Base-by-base conservation (phyloP, 306 rosid genomes). In the Medicago lupulina region DNA sequence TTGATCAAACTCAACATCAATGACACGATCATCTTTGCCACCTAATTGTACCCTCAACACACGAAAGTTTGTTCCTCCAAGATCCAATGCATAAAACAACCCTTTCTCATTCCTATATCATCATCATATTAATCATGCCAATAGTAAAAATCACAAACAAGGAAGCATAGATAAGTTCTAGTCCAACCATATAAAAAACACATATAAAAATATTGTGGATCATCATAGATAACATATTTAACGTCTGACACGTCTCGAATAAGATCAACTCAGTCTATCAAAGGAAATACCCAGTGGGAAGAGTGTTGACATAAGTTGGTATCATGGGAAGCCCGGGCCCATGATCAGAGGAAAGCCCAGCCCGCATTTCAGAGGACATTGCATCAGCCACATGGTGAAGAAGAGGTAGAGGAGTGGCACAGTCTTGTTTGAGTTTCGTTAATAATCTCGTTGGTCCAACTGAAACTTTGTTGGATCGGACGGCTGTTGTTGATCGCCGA, bases 231-330 rank as follows among this genome's bases (percentile, higher is more conserved):
- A 28, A 28, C 31, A 28, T 28, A 28, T 28, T 28, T 28, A 28
- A 4, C 3, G 4, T 28, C 7, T 34, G 38, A 34, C 38, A 31
- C 5, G 36, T 31, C 36, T 31, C 36, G 3, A 31, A 31, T 31
- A 31, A 31, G 6, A 34, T 34, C n/a, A n/a, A n/a, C n/a, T n/a
- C n/a, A n/a, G n/a, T n/a, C n/a, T n/a, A n/a, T n/a, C n/a, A n/a
- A n/a, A n/a, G n/a, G n/a, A n/a, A n/a, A 14, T 86, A 94, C 98
- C 98, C 98, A n/a, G 85, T 86, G 36, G 97, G 98, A 40, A 94
- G 98, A 71, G 55, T 74, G 68, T 90, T 83, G 70, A 90, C 95
- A 72, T 83, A 91, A 82, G 91, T 86, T 57, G 89, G 97, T 57
- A 94, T 90, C 98, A 94, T 94, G 80, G 92, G 88, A 77, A 94